A percentile compares a stretch with the other conserved stretches of the same genome.
phyloP scores from a whole-genome alignment of 2,329 filamentous ascomycete genomes.

The Colletotrichum endophyticum region DNA sequence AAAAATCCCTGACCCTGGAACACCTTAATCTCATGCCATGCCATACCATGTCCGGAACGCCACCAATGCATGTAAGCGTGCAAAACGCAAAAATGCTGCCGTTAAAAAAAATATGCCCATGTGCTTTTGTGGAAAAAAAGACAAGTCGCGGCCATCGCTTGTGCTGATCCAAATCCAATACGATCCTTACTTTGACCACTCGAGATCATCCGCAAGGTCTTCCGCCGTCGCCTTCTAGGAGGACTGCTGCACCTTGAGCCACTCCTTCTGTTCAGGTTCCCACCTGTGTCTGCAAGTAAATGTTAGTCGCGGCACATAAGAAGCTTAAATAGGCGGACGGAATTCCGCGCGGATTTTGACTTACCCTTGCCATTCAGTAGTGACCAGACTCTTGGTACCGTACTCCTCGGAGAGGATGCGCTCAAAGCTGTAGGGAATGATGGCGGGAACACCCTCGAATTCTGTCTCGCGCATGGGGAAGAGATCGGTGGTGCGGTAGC shows the following conservation, averaged over 20 bases:
- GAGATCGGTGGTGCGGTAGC: slow-evolving; percentile 72
- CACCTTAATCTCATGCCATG: slow-evolving; percentile 6
- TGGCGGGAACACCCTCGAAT: slow-evolving; percentile 76
- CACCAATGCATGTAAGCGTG: slow-evolving; percentile 7
- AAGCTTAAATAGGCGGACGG: not conserved
- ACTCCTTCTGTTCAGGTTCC: slow-evolving; percentile 62
- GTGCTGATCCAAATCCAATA: not conserved
- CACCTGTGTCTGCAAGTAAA: slow-evolving; percentile 60
- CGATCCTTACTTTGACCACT: not conserved
- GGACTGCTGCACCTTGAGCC: slow-evolving; percentile 49
- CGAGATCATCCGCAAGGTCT: not conserved
- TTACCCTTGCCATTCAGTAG: slow-evolving; percentile 67
- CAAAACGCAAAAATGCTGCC: slow-evolving; percentile 3
- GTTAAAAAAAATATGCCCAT: not conserved
- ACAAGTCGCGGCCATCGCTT: not conserved
- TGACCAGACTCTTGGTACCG: slow-evolving; percentile 61
- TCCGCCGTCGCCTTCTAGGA: not conserved
- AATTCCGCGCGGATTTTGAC: slow-evolving; percentile 26
- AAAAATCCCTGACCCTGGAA: not conserved
- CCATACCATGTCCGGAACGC: slow-evolving; percentile 5
- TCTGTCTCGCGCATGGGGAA: slow-evolving; percentile 76
- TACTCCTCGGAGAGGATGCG: slow-evolving; percentile 71
- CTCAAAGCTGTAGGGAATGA: slow-evolving; percentile 73
- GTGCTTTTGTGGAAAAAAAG: not conserved
- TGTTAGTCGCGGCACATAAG: not conserved